Evolutionary conservation across 371 early-diverging fungal species (phyloP), one percentile per base, ranked within the genome.

Genomic region (Mucor irregularis): DNA sequence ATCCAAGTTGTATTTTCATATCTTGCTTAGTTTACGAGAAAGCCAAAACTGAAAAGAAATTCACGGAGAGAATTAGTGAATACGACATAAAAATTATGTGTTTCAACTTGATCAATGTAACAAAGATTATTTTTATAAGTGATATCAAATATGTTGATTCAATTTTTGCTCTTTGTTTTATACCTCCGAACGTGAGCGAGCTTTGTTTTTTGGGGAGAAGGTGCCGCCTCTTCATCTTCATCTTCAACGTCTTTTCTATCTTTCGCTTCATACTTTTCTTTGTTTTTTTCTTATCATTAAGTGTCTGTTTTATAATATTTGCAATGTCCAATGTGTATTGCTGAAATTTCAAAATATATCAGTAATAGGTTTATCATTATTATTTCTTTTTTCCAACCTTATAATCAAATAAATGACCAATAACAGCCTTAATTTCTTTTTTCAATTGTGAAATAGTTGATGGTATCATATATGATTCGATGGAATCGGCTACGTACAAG

Each of bases 251-350:
- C 53, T 33, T 53, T 53, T 43, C 25, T 8, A 43, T 11, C 26
- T 54, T 54, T 44, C 55, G 25, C 29, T 54, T 54, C 55, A 54
- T 54, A 4, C 55, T 46, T 54, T 54, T 54, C 29, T 44, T 54
- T 54, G 2, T 21, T 37, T 54, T 46, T 17, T 54, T 54, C 28
- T 46, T 45, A 28, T 54, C 53, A 42, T 53, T 53, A 2, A 53
- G 19, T 31, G 31, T 31, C n/a, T 29, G 42, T 33, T 53, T 53
- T 2, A 53, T 53, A 2, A 25, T 51, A 40, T 51, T 21, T 28
- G 51, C 40, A 0, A 40, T 40, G 13, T 51, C 40, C 19, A 51
- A 39, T 26, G 28, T 29, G 10, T 51, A 51, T 11, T 51, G 26
- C 51, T 51, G 30, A 51, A 51, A 26, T 35, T 37, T 52, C 33